Conservation (phyloP, 2,329 filamentous ascomycete genomes). For the Tympanopsis confertula region DNA sequence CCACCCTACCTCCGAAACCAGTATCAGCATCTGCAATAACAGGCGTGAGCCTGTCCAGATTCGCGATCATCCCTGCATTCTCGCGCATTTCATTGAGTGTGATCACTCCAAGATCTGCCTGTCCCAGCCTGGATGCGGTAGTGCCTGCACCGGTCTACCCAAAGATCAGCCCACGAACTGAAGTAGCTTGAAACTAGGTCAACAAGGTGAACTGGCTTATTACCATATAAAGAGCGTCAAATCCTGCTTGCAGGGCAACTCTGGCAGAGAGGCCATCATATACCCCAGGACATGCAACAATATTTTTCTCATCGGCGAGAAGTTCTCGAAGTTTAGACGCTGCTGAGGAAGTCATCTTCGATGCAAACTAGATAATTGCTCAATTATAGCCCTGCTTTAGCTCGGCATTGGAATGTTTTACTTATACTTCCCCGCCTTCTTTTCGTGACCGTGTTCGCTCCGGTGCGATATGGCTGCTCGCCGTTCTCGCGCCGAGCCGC, state of each 20-base stretch:
- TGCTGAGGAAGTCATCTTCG: too few relatives aligned
- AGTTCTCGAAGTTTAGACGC: slow-evolving; percentile 23
- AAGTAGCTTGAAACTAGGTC: not conserved
- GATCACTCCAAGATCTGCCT: slow-evolving; percentile 50
- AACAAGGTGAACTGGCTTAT: slow-evolving; percentile 4
- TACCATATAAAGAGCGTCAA: slow-evolving; percentile 59
- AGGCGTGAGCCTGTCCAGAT: slow-evolving; percentile 38
- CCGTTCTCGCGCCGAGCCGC: too few relatives aligned
- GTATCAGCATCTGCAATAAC: slow-evolving; percentile 52
- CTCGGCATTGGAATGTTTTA: too few relatives aligned
- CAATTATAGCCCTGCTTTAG: too few relatives aligned
- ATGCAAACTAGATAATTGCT: too few relatives aligned
- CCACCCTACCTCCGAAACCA: slow-evolving; percentile 39
- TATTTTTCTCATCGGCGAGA: slow-evolving; percentile 22
- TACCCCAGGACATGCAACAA: slow-evolving; percentile 51
- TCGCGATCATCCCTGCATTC: slow-evolving; percentile 55
- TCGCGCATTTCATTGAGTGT: slow-evolving; percentile 50
- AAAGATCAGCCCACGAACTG: not conserved
- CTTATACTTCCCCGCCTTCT: too few relatives aligned
- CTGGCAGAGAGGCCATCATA: slow-evolving; percentile 58
- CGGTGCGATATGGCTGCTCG: too few relatives aligned
- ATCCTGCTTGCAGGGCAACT: slow-evolving; percentile 49
- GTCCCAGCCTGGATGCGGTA: slow-evolving; percentile 45
- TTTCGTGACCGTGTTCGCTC: too few relatives aligned
- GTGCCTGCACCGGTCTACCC: slow-evolving; percentile 50